Evolutionary conservation across 441 rosid species (phyloP), one percentile per base, ranked within the genome.

Genomic region (Pelargonium myrrhifolium): DNA sequence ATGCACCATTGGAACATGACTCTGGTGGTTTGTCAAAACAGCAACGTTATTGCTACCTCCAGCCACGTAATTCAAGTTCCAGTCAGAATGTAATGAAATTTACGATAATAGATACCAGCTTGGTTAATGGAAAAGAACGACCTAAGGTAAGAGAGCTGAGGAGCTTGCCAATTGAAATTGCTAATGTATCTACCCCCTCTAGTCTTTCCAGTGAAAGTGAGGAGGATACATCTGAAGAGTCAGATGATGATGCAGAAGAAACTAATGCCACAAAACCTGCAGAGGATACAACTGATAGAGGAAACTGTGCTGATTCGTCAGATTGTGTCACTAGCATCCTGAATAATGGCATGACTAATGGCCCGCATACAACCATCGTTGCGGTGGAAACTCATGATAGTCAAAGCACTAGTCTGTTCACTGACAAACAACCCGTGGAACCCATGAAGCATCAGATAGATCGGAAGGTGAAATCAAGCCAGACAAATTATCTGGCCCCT

Each of bases 81-180:
- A 77, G 47, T 63, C 64, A 68, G 5, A 76, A 82, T 64, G 39
- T 62, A 12, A 53, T 68, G 24, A 81, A 80, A 82, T 89, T 86
- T 78, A 85, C 88, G 6, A 65, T 87, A 61, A 86, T 89, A 65
- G 97, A 89, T 72, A 80, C 92, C 47, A 87, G 94, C 77, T 73
- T 70, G 73, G 71, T 74, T n/a, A 35, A 64, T 65, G 79, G 79
- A 64, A 69, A 60, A 21, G 81, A 67, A 74, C 64, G 60, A 70
- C 65, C 68, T 17, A 79, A 42, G 74, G 72, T 85, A 76, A 82
- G 85, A 74, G 89, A 81, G 70, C 76, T 84, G 24, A 85, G 83
- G 74, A 76, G 81, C 76, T 82, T 91, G 76, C 90, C 89, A 14
- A 68, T 68, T 66, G 88, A 75, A 77, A 67, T 66, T 31, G 18